phyloP scores from a whole-genome alignment of 176 grass and related monocot genomes.

The bread wheat (Triticum aestivum) region IWGSC_CS_RefSeq_v2.1 NC_057802.1:595112806-595113305 shows the following conservation, averaged over 20 bases:
- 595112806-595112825: slow-evolving; percentile 40
- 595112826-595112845: slow-evolving; percentile 3
- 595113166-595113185: too few relatives aligned
- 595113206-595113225: slow-evolving; percentile 6
- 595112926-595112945: not conserved
- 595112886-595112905: not conserved
- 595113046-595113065: not conserved
- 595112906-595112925: not conserved
- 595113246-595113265: not conserved
- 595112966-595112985: slow-evolving; percentile 96
- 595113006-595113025: slow-evolving; percentile 79
- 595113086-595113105: slow-evolving; percentile 10
- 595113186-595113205: not conserved
- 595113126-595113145: slow-evolving; percentile 23
- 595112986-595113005: slow-evolving; percentile 98
- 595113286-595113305: not conserved
- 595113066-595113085: not conserved
- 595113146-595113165: not conserved
- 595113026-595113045: not conserved
- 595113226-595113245: not conserved
- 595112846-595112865: slow-evolving; percentile 1
- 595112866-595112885: slow-evolving; percentile 38
- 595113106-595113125: not conserved
- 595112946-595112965: slow-evolving; percentile 45
- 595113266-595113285: not conserved